Conservation (phyloP, 129 eudicot species). For the Arctium minus region DNA sequence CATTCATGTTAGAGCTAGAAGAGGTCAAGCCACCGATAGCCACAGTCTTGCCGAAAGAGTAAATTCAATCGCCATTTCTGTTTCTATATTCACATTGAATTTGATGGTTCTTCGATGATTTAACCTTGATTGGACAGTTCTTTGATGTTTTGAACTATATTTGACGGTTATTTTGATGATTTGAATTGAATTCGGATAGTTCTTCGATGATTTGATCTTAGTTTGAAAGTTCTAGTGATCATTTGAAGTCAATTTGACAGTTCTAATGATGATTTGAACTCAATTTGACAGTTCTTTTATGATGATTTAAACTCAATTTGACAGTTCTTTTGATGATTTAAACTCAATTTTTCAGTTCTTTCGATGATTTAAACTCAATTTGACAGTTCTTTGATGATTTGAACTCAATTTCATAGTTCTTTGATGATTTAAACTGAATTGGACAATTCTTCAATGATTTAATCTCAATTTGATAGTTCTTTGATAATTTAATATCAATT, state of each 20-base stretch:
- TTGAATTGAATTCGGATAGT: neutral
- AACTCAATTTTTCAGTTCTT: too few relatives aligned
- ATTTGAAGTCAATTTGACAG: too few relatives aligned
- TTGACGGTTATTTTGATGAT: neutral
- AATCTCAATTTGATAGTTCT: neutral
- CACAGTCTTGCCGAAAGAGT: slow-evolving; percentile 97
- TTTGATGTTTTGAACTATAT: too few relatives aligned
- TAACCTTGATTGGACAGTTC: too few relatives aligned
- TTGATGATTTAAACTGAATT: too few relatives aligned
- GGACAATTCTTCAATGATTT: too few relatives aligned
- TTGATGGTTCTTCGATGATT: neutral
- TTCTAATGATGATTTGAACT: too few relatives aligned
- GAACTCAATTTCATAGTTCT: neutral
- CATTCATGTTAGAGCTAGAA: slow-evolving; percentile 94
- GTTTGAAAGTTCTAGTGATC: too few relatives aligned
- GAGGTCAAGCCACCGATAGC: slow-evolving; percentile 99
- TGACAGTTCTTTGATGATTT: neutral
- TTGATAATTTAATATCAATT: neutral
- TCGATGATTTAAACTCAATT: neutral
- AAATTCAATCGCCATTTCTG: slow-evolving; percentile 4
- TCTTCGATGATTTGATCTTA: too few relatives aligned
- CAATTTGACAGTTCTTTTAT: too few relatives aligned
- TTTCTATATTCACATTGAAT: neutral
- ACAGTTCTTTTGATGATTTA: too few relatives aligned
- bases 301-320: too few relatives aligned